These are phyloP conservation scores for Salisapilia sapeloensis DNA, from an alignment of 352 stramenopile species.

Conservation along the genomic window DNA sequence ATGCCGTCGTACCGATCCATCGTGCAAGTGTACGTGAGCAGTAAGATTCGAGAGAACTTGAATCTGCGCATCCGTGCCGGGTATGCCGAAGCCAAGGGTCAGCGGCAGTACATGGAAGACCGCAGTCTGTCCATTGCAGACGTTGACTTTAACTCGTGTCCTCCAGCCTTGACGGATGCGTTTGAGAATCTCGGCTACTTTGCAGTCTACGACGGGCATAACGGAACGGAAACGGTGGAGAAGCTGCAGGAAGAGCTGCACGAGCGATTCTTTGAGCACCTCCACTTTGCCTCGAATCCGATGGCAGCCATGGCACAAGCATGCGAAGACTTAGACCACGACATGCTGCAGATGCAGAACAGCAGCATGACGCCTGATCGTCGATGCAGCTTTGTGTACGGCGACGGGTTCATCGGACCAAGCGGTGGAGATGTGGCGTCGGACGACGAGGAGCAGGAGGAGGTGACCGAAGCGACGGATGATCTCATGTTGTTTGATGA, in stretches of 20 bases:
- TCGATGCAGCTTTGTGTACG: constrained; percentile 28
- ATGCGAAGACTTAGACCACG: constrained; percentile 45
- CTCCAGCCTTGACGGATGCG: constrained; percentile 8
- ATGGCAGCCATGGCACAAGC: constrained; percentile 27
- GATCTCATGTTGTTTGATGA: not conserved
- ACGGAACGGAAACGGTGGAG: constrained; percentile 60
- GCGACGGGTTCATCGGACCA: no score
- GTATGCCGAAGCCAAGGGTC: constrained; percentile 73
- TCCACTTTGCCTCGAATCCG: constrained; percentile 29
- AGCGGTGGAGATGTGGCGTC: constrained; percentile 3
- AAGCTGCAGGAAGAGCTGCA: constrained; percentile 69
- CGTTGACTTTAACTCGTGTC: constrained; percentile 24
- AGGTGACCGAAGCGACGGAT: not conserved
- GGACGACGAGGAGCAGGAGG: constrained; percentile 7
- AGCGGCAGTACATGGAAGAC: constrained; percentile 80
- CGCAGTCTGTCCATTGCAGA: constrained; percentile 32
- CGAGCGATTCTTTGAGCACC: constrained; percentile 45
- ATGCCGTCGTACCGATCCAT: constrained; percentile 19
- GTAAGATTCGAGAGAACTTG: constrained; percentile 74
- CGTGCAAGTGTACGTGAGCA: constrained; percentile 79
- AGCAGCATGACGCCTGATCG: constrained; percentile 42
- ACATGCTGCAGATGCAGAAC: constrained; percentile 68
- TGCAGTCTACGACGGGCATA: constrained; percentile 81
- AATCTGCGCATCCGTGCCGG: constrained; percentile 48
- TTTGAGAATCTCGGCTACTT: constrained; percentile 61